These are phyloP conservation scores for Priceomyces melissophilus DNA, from an alignment of 805 yeast species.

Conservation along the genomic window DNA sequence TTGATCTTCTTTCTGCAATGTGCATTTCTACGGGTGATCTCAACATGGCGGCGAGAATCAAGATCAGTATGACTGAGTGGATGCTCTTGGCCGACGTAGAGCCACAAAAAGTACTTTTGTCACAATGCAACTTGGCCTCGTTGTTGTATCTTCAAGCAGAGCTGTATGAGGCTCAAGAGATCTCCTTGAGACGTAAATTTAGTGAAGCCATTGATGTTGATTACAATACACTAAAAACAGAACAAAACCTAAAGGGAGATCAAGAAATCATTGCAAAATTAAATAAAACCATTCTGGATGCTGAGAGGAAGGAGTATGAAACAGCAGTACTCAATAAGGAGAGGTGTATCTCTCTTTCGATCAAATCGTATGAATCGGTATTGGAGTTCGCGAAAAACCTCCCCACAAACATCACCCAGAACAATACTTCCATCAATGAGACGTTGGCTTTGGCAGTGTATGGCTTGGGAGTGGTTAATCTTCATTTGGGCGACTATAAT, in stretches of 20 bases:
- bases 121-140: constrained; percentile 70
- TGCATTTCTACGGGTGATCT: constrained; percentile 69
- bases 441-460: constrained; percentile 78
- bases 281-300: constrained; percentile 19
- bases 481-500: constrained; percentile 55
- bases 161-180: constrained; percentile 51
- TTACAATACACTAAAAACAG: constrained; percentile 12
- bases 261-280: constrained; percentile 5
- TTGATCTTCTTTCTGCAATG: constrained; percentile 72
- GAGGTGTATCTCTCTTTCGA: constrained; percentile 26
- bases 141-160: constrained; percentile 66
- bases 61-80: constrained; percentile 62
- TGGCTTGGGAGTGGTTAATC: constrained; percentile 76
- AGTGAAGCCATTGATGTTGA: constrained; percentile 24
- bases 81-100: constrained; percentile 72
- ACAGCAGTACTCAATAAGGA: constrained; percentile 15
- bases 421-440: constrained; percentile 43
- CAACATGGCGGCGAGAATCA: constrained; percentile 56
- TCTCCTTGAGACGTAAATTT: constrained; percentile 20
- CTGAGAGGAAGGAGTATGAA: constrained; percentile 24
- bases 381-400: constrained; percentile 28
- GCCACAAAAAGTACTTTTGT: constrained; percentile 58
- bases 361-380: constrained; percentile 35
- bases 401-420: constrained; percentile 21
- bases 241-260: constrained; percentile 6